Evolutionary conservation across 257 asterid genomes (phyloP), one percentile per base, ranked within the genome.

Genomic region (Solanum neorickii): DNA sequence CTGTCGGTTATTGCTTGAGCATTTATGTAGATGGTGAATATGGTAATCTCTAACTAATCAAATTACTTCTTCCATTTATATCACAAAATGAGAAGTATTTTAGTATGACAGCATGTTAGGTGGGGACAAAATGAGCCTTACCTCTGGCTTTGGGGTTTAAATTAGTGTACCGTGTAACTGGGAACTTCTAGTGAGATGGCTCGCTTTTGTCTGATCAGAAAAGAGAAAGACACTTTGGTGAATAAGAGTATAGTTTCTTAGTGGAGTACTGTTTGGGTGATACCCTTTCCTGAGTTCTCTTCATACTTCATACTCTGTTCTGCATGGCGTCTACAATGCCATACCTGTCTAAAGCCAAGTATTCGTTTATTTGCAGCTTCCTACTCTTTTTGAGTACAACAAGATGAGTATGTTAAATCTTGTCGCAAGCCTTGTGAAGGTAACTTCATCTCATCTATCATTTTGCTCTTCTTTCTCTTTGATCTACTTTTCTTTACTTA

Each of bases 321-420:
- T 62, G 75, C 86, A n/a, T n/a, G 87, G 20, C 62, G 12, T 44
- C 31, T 31, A 15, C 33, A 16, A 33, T 35, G 35, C 87, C 84
- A 73, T 83, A 87, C 86, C 42, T 70, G 65, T 88, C 47, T 89
- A 41, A 52, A 56, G 10, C 37, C 41, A 47, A 44, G 31, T 46
- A 14, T 47, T 27, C 5, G 44, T 80, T 86, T 77, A 31, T 83
- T 87, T 87, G 93, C 95, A 95, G 98, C 94, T 95, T 92, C 98
- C 96, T 87, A 91, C 91, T 84, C 65, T 94, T 86, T 95, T 96
- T 94, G 98, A 94, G 66, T 94, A 91, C 87, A 95, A 95, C 89
- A 93, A 87, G 90, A 90, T 94, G 96, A 94, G 98, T 78, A 95
- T 95, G 98, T 94, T 95, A 87, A 94, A 94, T 91, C 94, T 95